Percentiles rank a stretch among this genome's conserved stretches.
Conservation (phyloP, 164 flowering plant species). For the Magnolia officinalis region DNA sequence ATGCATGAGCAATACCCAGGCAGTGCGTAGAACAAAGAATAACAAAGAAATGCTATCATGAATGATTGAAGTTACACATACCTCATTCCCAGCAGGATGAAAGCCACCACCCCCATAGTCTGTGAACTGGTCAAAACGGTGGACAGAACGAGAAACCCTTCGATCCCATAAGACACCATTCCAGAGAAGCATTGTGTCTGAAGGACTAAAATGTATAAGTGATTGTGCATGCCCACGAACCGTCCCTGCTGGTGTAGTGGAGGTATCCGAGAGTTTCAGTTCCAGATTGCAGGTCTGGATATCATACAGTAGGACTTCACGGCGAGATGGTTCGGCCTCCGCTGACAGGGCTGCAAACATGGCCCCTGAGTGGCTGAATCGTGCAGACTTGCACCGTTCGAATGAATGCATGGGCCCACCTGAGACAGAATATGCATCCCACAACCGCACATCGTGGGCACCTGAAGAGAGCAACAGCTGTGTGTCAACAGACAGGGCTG, state of each 20-base stretch:
- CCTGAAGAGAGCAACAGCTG: slow-evolving; percentile 84
- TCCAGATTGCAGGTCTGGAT: slow-evolving; percentile 64
- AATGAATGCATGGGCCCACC: slow-evolving; percentile 69
- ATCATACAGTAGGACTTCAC: slow-evolving; percentile 82
- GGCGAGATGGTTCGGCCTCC: slow-evolving; percentile 51
- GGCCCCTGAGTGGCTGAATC: slow-evolving; percentile 69
- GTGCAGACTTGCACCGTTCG: slow-evolving; percentile 82
- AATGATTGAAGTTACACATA: slow-evolving; percentile 16
- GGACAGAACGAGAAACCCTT: slow-evolving; percentile 60
- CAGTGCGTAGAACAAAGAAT: no score
- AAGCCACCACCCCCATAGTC: slow-evolving; percentile 99
- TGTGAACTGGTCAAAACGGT: slow-evolving; percentile 85
- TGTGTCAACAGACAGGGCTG: slow-evolving; percentile 44
- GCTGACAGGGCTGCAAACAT: slow-evolving; percentile 71
- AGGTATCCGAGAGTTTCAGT: slow-evolving; percentile 51
- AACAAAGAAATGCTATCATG: no score
- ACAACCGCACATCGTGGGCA: slow-evolving; percentile 65
- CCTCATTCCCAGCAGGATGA: slow-evolving; percentile 99
- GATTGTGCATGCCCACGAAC: slow-evolving; percentile 63
- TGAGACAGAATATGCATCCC: slow-evolving; percentile 78
- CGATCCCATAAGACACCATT: slow-evolving; percentile 94
- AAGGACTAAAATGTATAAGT: slow-evolving; percentile 75
- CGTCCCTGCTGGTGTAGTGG: slow-evolving; percentile 35
- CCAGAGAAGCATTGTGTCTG: slow-evolving; percentile 86
- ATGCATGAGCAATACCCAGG: no score